Percentiles rank a stretch among this genome's conserved stretches.
These are phyloP conservation scores for Candida qinlingensis DNA, from an alignment of 805 yeast species.

Conservation along the genomic window DNA sequence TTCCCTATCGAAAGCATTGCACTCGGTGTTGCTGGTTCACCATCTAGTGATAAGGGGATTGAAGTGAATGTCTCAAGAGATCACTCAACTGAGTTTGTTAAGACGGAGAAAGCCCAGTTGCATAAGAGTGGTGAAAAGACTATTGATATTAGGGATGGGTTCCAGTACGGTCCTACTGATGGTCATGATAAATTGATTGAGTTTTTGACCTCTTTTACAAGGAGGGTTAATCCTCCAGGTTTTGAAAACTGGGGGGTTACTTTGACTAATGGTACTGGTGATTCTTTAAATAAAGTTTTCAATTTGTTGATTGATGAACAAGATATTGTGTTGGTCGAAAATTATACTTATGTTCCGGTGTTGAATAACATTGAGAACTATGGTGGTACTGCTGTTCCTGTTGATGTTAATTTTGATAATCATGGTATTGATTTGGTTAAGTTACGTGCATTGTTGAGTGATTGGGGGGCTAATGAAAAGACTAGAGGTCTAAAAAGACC, in stretches of 20 bases:
- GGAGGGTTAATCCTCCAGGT: constrained; percentile 40
- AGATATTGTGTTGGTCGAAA: constrained; percentile 72
- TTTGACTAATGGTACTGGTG: constrained; percentile 54
- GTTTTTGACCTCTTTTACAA: constrained; percentile 39
- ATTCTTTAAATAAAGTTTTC: constrained; percentile 50
- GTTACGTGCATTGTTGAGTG: constrained; percentile 46
- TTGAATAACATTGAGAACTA: constrained; percentile 61
- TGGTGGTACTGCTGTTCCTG: constrained; percentile 59
- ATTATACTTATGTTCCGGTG: constrained; percentile 70
- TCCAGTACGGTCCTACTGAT: constrained; percentile 49
- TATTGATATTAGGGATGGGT: constrained; percentile 39
- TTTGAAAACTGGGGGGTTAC: constrained; percentile 44
- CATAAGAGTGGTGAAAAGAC: constrained; percentile 13
- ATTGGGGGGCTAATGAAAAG: constrained; percentile 43
- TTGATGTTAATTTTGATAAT: constrained; percentile 37
- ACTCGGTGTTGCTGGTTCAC: constrained; percentile 28
- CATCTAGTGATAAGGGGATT: neutral
- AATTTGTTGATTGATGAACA: constrained; percentile 51
- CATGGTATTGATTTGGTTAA: constrained; percentile 42
- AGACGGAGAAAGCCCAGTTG: constrained; percentile 18
- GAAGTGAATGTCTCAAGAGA: constrained; percentile 5
- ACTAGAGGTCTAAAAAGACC: constrained; percentile 44
- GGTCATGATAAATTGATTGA: constrained; percentile 41
- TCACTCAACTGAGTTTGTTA: constrained; percentile 32
- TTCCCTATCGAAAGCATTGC: constrained; percentile 52